phyloP scores from a whole-genome alignment of 1,284 basidiomycete genomes.

The Caloboletus firmus region DNA sequence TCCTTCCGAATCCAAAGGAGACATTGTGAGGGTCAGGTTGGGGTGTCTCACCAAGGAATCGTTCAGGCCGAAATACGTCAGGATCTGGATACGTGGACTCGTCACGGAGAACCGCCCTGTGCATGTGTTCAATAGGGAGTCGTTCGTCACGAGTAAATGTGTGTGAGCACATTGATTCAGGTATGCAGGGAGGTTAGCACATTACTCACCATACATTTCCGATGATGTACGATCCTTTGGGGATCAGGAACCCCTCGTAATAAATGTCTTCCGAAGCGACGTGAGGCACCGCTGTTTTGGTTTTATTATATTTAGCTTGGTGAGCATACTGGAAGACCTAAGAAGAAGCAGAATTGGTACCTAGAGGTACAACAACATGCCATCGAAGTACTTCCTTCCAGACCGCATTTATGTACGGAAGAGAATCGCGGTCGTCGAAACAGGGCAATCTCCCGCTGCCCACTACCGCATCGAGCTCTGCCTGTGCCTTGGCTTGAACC shows the following conservation, averaged over 20 bases:
- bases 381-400: constrained; percentile 29
- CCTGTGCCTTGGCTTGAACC: too few relatives aligned
- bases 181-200: not conserved
- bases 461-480: too few relatives aligned
- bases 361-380: constrained; percentile 15
- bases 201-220: constrained; percentile 23
- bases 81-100: constrained; percentile 22
- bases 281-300: constrained; percentile 34
- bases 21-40: constrained; percentile 15
- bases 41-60: too few relatives aligned
- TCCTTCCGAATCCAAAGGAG: constrained; percentile 25
- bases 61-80: constrained; percentile 24
- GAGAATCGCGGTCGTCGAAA: too few relatives aligned
- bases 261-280: constrained; percentile 39
- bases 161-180: not conserved
- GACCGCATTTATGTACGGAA: constrained; percentile 40
- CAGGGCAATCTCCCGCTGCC: too few relatives aligned
- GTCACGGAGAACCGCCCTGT: constrained; percentile 22
- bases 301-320: constrained; percentile 5
- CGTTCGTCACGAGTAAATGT: not conserved
- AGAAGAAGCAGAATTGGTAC: constrained; percentile 1
- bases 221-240: constrained; percentile 37
- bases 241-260: constrained; percentile 38
- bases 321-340: constrained; percentile 15
- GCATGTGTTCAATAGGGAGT: too few relatives aligned